A percentile compares a stretch with the other conserved stretches of the same genome.
Evolutionary conservation across 441 rosid genomes (phyloP).

Genomic region (Corymbia citriodora): DNA sequence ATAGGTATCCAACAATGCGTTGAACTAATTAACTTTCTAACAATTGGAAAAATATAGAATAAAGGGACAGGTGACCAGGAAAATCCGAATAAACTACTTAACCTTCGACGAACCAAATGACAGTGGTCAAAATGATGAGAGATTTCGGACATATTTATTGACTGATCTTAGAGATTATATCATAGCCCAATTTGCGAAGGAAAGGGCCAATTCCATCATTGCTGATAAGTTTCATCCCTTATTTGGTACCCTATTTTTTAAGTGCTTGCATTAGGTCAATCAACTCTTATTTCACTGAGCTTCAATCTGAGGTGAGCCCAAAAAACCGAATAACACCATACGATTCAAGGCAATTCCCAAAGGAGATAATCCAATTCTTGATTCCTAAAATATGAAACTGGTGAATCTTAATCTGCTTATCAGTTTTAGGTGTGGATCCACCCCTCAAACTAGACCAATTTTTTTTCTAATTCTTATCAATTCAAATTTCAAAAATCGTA

Average conservation of each 20-base stretch:
- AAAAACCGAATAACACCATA: too few relatives aligned
- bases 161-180: neutral
- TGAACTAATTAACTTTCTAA: neutral
- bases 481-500: too few relatives aligned
- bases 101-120: neutral
- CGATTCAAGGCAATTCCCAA: too few relatives aligned
- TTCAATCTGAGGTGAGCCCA: too few relatives aligned
- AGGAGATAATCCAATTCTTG: too few relatives aligned
- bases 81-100: neutral
- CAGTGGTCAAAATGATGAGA: neutral
- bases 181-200: neutral
- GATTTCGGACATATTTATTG: neutral
- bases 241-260: neutral
- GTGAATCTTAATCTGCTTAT: too few relatives aligned
- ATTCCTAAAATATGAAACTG: too few relatives aligned
- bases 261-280: neutral
- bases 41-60: neutral
- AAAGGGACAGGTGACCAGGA: neutral
- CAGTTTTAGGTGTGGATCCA: too few relatives aligned
- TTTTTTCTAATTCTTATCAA: too few relatives aligned
- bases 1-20: neutral
- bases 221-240: neutral
- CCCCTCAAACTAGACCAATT: too few relatives aligned
- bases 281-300: neutral
- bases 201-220: neutral